A percentile compares a stretch with the other conserved stretches of the same genome.
Conservation (phyloP, 345 rosid species). For the Eucalyptus decipiens region DNA sequence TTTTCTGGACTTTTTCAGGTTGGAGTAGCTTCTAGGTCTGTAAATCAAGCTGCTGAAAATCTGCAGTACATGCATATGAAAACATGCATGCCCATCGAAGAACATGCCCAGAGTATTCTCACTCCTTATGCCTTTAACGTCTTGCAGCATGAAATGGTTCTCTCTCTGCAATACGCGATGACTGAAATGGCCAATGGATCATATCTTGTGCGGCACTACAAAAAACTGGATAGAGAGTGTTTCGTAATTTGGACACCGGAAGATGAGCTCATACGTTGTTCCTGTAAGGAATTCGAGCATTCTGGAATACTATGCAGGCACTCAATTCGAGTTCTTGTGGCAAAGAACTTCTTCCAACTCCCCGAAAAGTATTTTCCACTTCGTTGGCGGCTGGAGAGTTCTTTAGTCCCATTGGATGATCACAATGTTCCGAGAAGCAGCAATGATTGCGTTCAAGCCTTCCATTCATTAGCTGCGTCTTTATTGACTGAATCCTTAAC, state of each 20-base stretch:
- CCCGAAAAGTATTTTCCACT: slow-evolving; percentile 68
- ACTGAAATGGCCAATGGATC: slow-evolving; percentile 84
- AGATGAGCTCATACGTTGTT: slow-evolving; percentile 76
- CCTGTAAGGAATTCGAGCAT: slow-evolving; percentile 89
- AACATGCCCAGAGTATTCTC: slow-evolving; percentile 62
- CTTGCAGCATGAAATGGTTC: slow-evolving; percentile 65
- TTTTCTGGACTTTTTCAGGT: slow-evolving; percentile 33
- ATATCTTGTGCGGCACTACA: slow-evolving; percentile 54
- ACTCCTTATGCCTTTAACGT: slow-evolving; percentile 71
- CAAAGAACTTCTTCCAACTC: slow-evolving; percentile 73
- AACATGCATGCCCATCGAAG: slow-evolving; percentile 83
- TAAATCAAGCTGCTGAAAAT: slow-evolving; percentile 17
- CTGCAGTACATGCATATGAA: slow-evolving; percentile 39
- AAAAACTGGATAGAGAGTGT: slow-evolving; percentile 79
- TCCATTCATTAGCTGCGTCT: slow-evolving; percentile 56
- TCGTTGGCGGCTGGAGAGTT: slow-evolving; percentile 64
- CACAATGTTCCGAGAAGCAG: slow-evolving; percentile 25
- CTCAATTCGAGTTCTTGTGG: slow-evolving; percentile 47
- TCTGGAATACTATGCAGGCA: slow-evolving; percentile 83
- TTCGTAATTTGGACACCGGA: slow-evolving; percentile 62
- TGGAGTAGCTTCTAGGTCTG: slow-evolving; percentile 31
- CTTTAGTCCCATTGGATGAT: slow-evolving; percentile 26
- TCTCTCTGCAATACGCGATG: slow-evolving; percentile 65
- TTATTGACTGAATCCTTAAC: slow-evolving; percentile 54
- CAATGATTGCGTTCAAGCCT: slow-evolving; percentile 47